phyloP scores from a whole-genome alignment of 2,329 filamentous ascomycete species.

The Verticillium klebahnii region DNA sequence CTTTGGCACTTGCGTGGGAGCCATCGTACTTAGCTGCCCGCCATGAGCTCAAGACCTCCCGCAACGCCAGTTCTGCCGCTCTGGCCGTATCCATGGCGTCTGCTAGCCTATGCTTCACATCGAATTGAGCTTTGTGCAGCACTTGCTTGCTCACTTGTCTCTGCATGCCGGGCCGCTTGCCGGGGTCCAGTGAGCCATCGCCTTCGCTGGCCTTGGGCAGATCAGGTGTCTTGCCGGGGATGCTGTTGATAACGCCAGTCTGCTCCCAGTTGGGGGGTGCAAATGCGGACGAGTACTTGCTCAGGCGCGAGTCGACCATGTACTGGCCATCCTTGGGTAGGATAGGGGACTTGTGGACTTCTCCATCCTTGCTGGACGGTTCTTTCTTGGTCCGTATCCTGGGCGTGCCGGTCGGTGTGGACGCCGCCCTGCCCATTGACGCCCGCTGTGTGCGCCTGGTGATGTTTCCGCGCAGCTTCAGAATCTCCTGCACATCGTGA shows the following conservation, averaged over 20 bases:
- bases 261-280: constrained; percentile 62
- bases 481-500: constrained; percentile 86
- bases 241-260: constrained; percentile 74
- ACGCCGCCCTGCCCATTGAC: constrained; percentile 55
- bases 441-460: constrained; percentile 78
- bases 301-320: constrained; percentile 41
- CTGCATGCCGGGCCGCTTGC: constrained; percentile 30
- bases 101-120: constrained; percentile 56
- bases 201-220: constrained; percentile 17
- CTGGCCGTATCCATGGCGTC: constrained; percentile 75
- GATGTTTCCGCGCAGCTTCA: constrained; percentile 76
- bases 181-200: constrained; percentile 24
- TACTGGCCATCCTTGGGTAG: constrained; percentile 37
- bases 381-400: constrained; percentile 35
- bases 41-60: constrained; percentile 76
- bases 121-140: constrained; percentile 57
- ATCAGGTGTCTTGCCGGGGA: constrained; percentile 39
- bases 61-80: constrained; percentile 78
- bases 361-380: constrained; percentile 16
- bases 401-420: constrained; percentile 53
- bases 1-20: background rate
- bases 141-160: constrained; percentile 45
- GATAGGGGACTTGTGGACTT: constrained; percentile 22
- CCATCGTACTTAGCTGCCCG: constrained; percentile 71
- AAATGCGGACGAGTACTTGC: constrained; percentile 35